phyloP scores from a whole-genome alignment of 2,329 filamentous ascomycete species.

The Cladosporium sp. region DNA sequence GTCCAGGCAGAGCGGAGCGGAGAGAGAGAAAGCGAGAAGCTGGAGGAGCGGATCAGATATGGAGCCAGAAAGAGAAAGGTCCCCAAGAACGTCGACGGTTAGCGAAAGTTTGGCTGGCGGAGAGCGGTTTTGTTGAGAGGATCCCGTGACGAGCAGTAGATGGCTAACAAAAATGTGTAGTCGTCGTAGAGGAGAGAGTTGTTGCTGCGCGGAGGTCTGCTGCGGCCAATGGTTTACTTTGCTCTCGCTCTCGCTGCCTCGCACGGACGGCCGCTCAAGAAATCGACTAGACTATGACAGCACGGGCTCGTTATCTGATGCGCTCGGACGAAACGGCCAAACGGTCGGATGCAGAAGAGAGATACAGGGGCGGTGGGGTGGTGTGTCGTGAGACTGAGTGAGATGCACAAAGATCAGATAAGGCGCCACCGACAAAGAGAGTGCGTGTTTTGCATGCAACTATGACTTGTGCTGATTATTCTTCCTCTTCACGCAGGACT shows the following conservation, averaged over 20 bases:
- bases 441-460: not conserved
- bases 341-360: conserved; percentile 4
- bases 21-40: conserved; percentile 7
- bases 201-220: conserved; percentile 10
- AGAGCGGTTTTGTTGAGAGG: not conserved
- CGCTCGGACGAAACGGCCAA: conserved; percentile 11
- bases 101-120: not conserved
- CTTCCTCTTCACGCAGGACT: not conserved
- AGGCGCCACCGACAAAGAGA: conserved; percentile 5
- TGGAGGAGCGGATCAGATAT: conserved; percentile 1
- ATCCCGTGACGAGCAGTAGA: not conserved
- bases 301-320: conserved; percentile 15
- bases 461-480: not conserved
- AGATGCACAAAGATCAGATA: conserved; percentile 13
- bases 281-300: conserved; percentile 5
- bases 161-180: not conserved
- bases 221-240: conserved; percentile 13
- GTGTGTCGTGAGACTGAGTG: not conserved
- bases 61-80: not conserved
- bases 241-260: conserved; percentile 2
- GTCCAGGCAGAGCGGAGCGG: not conserved
- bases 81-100: not conserved
- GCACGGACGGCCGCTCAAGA: conserved; percentile 1
- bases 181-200: not conserved
- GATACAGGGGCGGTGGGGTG: conserved; percentile 1